Base-by-base conservation (phyloP, 345 rosid species). In the Eucalyptus brandiana region DNA sequence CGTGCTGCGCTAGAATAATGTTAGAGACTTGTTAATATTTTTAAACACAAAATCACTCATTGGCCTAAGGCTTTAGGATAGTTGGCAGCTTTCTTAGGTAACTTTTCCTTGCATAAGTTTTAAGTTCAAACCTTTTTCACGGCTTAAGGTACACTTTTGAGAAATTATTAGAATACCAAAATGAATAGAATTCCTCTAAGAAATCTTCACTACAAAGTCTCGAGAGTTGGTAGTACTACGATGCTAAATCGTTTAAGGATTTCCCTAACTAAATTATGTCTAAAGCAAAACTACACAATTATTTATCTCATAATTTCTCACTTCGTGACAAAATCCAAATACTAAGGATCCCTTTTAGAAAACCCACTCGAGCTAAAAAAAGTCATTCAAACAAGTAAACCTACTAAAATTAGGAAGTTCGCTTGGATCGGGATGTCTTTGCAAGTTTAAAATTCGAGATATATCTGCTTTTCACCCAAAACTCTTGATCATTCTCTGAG, bases 41-140 rank as follows among this genome's bases (percentile, higher is more conserved):
- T 56, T 56, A 56, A 24, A 56, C 58, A 56, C 6, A 56, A 56
- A 56, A 56, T 56, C 1, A 4, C 30, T 0, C 62, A 56, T 56
- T 19, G 9, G 30, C 0, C 5, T 56, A 56, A 24, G 62, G 28
- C 5, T 56, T 56, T 24, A 24, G 0, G 14, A 10, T 56, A 56
- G 3, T 56, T 24, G 6, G 0, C 30, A 56, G 6, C 2, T 24
- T 56, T 26, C 30, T 26, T 26, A 10, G 1, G 13, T 24, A 10
- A 56, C 13, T 56, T 56, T 56, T 56, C 30, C 28, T 56, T 10
- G 62, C 30, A 56, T 24, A 56, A 56, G 62, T 56, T 26, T 56
- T 10, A 56, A 56, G 30, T 56, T 24, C 62, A 24, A 56, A 24
- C 0, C 0, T 56, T 56, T 56, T 56, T 56, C 26, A 53, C 58